Evolutionary conservation across 495 filamentous ascomycete species (phyloP), one percentile per base, ranked within the genome.

Genomic region (Talaromyces adpressus): DNA sequence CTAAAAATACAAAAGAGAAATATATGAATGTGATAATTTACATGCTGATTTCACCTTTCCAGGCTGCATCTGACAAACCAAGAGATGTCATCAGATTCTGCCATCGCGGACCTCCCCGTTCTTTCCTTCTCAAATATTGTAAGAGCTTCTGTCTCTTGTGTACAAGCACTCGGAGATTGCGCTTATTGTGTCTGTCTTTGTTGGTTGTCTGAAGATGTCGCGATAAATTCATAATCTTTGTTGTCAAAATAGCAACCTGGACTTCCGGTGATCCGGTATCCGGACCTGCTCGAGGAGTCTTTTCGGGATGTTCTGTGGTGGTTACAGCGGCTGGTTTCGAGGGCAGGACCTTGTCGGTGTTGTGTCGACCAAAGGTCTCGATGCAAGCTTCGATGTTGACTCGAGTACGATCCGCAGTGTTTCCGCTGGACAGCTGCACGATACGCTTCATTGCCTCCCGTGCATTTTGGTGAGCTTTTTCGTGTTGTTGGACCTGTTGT

Each of bases 221-320:
- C 34, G 88, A 85, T 57, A 98, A 73, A 51, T 90, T 88, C 60
- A 90, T 76, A 69, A 99, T 99, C 81, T 97, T 97, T 56, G 91
- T 84, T 8, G 94, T 99, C 72, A 99, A 75, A 66, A 99, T 94
- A n/a, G 92, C 93, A 66, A 93, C 91, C 80, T 99, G 94, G 53
- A 99, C 94, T 75, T 99, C 94, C 20, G 89, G 88, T 61, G 89
- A 93, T 3, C 94, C 94, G 9, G 92, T 97, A 73, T 99, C 94
- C 0, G 86, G 89, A 0, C 94, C 94, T 12, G 88, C 87, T 6
- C 94, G 87, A 18, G 86, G 84, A 0, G 84, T 88, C 71, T 83
- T 82, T 53, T 79, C 70, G 4, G 66, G 69, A 41, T 72, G 71
- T 16, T 63, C 64, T 6, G 72, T 64, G 14, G 66, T 69, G 57